phyloP scores from a whole-genome alignment of 2,329 filamentous ascomycete species.

The Venturia nashicola region DNA sequence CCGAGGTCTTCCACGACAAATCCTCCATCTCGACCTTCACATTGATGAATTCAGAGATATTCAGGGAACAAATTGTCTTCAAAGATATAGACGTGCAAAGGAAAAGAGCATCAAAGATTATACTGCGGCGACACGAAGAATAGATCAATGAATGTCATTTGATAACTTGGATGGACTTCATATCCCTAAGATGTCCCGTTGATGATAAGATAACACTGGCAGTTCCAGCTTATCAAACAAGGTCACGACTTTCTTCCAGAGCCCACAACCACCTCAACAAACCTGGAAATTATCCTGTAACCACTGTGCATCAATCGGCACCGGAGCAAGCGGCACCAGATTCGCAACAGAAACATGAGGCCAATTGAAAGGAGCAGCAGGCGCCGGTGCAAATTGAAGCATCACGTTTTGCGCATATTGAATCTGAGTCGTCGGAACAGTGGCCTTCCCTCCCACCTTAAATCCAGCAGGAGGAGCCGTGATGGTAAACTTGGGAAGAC shows the following conservation, averaged over 20 bases:
- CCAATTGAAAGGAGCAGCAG: conserved; percentile 16
- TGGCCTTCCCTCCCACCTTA: neutral
- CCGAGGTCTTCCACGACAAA: too few species aligned
- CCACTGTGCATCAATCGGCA: neutral
- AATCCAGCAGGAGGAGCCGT: neutral
- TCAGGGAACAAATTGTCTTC: too few species aligned
- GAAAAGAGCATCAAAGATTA: too few species aligned
- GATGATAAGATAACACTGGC: neutral
- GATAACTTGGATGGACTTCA: too few species aligned
- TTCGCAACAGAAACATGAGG: conserved; percentile 12
- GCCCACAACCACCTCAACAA: neutral
- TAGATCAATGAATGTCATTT: too few species aligned
- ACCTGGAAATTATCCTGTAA: neutral
- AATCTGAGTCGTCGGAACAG: conserved; percentile 18
- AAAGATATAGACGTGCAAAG: too few species aligned
- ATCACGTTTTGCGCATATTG: conserved; percentile 26
- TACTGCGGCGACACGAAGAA: too few species aligned
- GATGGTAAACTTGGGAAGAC: neutral
- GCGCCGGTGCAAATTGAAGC: conserved; percentile 16
- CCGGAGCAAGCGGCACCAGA: neutral
- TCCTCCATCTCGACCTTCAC: too few species aligned
- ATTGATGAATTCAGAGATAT: too few species aligned
- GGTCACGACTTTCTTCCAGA: too few species aligned
- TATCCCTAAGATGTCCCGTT: neutral
- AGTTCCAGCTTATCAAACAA: neutral